Evolutionary conservation across 129 eudicot genomes (phyloP).

Genomic region (Tanacetum coccineum): DNA sequence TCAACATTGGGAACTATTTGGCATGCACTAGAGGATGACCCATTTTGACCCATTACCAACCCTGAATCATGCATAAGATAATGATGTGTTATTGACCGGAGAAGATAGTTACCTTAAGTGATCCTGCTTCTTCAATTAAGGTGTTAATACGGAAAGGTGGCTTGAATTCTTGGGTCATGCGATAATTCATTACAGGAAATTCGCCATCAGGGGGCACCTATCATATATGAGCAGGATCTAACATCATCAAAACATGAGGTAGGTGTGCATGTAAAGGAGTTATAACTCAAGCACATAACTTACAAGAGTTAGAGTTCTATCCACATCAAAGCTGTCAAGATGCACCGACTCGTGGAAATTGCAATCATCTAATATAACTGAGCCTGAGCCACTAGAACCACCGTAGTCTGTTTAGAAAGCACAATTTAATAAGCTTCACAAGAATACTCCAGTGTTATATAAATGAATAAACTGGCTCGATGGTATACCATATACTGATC

Average conservation of each 20-base stretch:
- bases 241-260: constrained; percentile 5
- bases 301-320: constrained; percentile 83
- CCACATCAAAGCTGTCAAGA: constrained; percentile 92
- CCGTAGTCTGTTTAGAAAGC: constrained; percentile 51
- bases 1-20: no score
- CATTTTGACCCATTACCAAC: constrained; percentile 28
- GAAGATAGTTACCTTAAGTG: constrained; percentile 52
- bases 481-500: constrained; percentile 65
- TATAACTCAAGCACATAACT: constrained; percentile 16
- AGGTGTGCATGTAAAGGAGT: constrained; percentile 15
- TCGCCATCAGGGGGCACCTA: constrained; percentile 98
- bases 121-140: constrained; percentile 87
- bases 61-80: neutral
- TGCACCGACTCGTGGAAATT: constrained; percentile 88
- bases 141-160: constrained; percentile 79
- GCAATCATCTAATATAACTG: constrained; percentile 88
- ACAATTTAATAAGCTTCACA: constrained; percentile 18
- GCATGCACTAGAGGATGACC: neutral
- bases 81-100: constrained; percentile 2
- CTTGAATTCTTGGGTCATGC: constrained; percentile 95
- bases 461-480: constrained; percentile 11
- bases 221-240: constrained; percentile 11
- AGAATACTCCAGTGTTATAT: constrained; percentile 11
- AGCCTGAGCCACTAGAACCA: constrained; percentile 84
- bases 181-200: constrained; percentile 97